phyloP scores from a whole-genome alignment of 306 rosid species.

The Castanea crenata region DNA sequence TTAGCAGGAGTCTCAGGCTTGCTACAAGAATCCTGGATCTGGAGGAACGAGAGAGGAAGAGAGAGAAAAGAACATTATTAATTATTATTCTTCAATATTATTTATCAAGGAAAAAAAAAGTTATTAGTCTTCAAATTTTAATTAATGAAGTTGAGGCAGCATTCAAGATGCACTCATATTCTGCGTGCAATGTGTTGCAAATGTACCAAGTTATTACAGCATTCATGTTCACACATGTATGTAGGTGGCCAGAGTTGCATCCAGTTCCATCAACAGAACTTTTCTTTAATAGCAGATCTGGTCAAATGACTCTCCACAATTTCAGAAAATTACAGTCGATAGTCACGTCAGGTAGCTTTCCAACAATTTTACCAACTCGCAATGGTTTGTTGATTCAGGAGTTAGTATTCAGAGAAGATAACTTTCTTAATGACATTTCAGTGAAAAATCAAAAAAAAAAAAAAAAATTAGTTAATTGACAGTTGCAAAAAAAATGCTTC shows the following conservation, averaged over 20 bases:
- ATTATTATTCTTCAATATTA: not conserved
- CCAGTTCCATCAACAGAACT: too few species aligned
- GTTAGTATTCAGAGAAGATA: not conserved
- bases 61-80: slow-evolving; percentile 13
- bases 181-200: not conserved
- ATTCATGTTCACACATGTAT: not conserved
- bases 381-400: not conserved
- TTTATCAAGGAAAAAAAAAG: not conserved
- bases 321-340: not conserved
- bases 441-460: not conserved
- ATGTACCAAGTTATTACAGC: not conserved
- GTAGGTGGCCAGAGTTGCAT: not conserved
- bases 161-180: not conserved
- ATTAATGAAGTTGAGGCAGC: not conserved
- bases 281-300: not conserved
- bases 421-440: not conserved
- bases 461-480: not conserved
- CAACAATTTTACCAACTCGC: not conserved
- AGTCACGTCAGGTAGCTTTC: not conserved
- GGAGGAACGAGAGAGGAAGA: slow-evolving; percentile 23
- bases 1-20: slow-evolving; percentile 49
- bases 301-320: not conserved
- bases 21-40: slow-evolving; percentile 56
- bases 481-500: not conserved
- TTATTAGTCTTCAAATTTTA: not conserved